Conservation (phyloP, 768 basidiomycete genomes). For the Tulasnella sp. region DNA sequence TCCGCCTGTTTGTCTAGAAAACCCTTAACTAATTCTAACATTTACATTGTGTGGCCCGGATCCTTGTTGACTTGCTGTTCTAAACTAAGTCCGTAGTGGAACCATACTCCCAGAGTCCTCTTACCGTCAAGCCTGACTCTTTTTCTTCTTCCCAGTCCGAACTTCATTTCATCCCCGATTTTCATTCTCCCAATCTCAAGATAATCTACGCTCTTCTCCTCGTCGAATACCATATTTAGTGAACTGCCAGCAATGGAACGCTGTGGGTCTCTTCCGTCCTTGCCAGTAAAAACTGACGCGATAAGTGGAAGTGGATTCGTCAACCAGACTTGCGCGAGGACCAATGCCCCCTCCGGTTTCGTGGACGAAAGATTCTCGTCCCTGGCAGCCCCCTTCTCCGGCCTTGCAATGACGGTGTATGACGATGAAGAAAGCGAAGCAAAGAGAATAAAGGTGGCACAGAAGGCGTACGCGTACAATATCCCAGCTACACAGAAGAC, state of each 20-base stretch:
- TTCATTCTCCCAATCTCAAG: background rate
- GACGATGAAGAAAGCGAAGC: background rate
- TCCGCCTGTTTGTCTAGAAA: too few species aligned
- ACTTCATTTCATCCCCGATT: background rate
- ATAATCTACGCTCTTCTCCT: background rate
- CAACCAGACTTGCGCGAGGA: background rate
- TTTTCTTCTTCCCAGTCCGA: background rate
- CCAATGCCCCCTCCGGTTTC: background rate
- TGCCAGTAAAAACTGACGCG: background rate
- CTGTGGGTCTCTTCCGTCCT: background rate
- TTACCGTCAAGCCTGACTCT: background rate
- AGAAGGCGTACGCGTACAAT: background rate
- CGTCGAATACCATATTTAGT: background rate
- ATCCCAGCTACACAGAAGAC: background rate
- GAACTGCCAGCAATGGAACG: background rate
- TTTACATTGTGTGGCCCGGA: too few species aligned
- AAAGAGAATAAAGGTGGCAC: background rate
- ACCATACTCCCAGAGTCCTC: too few species aligned
- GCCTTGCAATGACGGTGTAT: background rate
- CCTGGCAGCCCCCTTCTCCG: background rate
- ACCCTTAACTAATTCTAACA: too few species aligned
- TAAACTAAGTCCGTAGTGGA: too few species aligned
- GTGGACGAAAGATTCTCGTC: background rate
- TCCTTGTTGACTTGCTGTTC: too few species aligned
- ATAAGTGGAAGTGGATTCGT: background rate